Evolutionary conservation across 495 filamentous ascomycete genomes (phyloP).

Genomic region (Pyrenula aspistea): DNA sequence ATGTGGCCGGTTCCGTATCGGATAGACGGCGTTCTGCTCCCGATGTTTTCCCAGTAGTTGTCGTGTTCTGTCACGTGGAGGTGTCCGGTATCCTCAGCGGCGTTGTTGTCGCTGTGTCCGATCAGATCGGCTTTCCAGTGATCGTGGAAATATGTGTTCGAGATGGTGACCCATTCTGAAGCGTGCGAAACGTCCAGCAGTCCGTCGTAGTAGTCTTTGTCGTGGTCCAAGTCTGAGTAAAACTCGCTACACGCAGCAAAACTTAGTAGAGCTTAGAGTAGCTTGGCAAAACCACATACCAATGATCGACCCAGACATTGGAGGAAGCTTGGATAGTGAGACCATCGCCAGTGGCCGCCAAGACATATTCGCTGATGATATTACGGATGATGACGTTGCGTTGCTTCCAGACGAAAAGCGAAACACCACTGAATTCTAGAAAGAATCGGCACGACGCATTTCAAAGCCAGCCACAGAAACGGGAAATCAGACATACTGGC

Average conservation of each 20-base stretch:
- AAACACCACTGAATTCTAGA: not conserved
- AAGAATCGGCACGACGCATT: constrained; percentile 8
- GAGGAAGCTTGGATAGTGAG: constrained; percentile 40
- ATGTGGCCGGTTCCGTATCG: constrained; percentile 51
- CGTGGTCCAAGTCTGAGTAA: constrained; percentile 37
- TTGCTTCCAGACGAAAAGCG: constrained; percentile 26
- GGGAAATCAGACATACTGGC: constrained; percentile 3
- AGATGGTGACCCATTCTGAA: constrained; percentile 37
- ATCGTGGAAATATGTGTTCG: constrained; percentile 41
- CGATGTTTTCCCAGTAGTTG: constrained; percentile 52
- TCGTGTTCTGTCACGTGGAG: constrained; percentile 50
- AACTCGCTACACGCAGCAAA: constrained; percentile 34
- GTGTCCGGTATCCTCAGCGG: constrained; percentile 34
- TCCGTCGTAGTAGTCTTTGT: constrained; percentile 60
- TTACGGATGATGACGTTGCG: constrained; percentile 55
- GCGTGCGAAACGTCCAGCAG: constrained; percentile 44
- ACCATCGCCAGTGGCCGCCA: constrained; percentile 45
- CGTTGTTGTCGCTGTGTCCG: constrained; percentile 40
- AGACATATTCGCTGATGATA: constrained; percentile 44
- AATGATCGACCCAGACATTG: constrained; percentile 59
- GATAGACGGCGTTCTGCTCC: constrained; percentile 45
- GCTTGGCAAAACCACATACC: not conserved
- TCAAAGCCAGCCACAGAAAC: not conserved
- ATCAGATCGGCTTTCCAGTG: constrained; percentile 56
- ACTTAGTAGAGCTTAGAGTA: not conserved